These are phyloP conservation scores for Ogataea dorogensis DNA, from an alignment of 805 yeast genomes.

Conservation along the genomic window DNA sequence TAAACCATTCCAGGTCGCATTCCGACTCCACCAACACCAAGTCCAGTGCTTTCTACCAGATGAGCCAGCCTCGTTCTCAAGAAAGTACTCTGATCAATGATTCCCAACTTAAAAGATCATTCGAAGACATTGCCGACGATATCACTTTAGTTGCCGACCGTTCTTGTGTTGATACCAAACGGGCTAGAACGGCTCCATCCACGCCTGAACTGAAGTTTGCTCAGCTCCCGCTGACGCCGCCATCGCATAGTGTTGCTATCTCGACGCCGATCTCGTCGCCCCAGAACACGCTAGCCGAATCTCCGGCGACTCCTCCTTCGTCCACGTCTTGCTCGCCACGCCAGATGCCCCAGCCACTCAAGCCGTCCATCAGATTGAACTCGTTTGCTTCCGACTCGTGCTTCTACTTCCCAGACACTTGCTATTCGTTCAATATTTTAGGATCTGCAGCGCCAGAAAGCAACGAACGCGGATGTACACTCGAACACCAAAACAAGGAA, in stretches of 20 bases:
- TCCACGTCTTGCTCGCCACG: conserved; percentile 28
- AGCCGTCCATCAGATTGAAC: conserved; percentile 18
- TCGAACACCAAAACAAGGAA: conserved; percentile 37
- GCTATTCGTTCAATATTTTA: conserved; percentile 32
- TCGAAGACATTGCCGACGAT: conserved; percentile 16
- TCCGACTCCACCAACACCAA: conserved; percentile 32
- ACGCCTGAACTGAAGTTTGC: conserved; percentile 25
- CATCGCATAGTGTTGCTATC: conserved; percentile 19
- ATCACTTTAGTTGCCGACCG: conserved; percentile 12
- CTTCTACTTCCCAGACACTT: conserved; percentile 36
- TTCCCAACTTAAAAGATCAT: conserved; percentile 19
- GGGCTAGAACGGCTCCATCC: conserved; percentile 32
- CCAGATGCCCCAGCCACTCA: conserved; percentile 20
- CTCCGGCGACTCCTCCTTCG: conserved; percentile 30
- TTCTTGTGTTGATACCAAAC: conserved; percentile 20
- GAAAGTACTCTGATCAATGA: conserved; percentile 15
- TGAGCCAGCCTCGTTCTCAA: conserved; percentile 28
- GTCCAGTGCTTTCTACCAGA: conserved; percentile 24
- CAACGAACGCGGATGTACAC: conserved; percentile 33
- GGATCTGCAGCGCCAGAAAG: conserved; percentile 29
- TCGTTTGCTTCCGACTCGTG: conserved; percentile 24
- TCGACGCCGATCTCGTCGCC: conserved; percentile 22
- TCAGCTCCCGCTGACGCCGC: conserved; percentile 28
- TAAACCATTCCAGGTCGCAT: conserved; percentile 32
- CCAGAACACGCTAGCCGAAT: conserved; percentile 8